Evolutionary conservation across 2,329 filamentous ascomycete genomes (phyloP).

Genomic region (Cladophialophora immunda): DNA sequence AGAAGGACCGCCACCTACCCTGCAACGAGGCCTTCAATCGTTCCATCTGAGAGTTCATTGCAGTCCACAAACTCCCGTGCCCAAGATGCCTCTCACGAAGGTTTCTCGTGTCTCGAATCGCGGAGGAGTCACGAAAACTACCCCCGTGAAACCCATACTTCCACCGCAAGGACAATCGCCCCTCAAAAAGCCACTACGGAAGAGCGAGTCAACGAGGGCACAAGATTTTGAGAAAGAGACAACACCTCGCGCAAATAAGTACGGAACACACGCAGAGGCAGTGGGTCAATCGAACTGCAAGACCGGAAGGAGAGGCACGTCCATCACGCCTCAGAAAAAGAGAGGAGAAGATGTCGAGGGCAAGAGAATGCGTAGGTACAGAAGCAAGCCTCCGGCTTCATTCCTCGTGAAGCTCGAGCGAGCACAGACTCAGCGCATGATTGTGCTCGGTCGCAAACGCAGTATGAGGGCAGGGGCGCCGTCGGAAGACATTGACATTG

Average conservation of each 20-base stretch:
- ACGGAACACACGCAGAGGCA: background rate
- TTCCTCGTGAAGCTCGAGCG: constrained; percentile 59
- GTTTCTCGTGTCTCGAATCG: background rate
- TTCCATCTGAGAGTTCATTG: background rate
- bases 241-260: background rate
- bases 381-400: constrained; percentile 53
- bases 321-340: background rate
- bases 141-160: background rate
- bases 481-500: constrained; percentile 63
- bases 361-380: constrained; percentile 52
- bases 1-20: background rate
- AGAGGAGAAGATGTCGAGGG: constrained; percentile 42
- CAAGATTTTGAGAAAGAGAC: background rate
- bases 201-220: background rate
- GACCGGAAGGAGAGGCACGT: background rate
- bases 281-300: background rate
- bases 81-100: constrained; percentile 4
- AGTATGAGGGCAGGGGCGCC: constrained; percentile 54
- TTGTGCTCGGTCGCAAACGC: constrained; percentile 62
- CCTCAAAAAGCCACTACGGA: background rate
- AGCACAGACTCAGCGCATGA: constrained; percentile 63
- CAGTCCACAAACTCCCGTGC: background rate
- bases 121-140: constrained; percentile 9
- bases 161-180: background rate
- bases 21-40: background rate